These are phyloP conservation scores for Emiliania huxleyi DNA, from an alignment of 78 protist genomes.

Conservation along the genomic window DNA sequence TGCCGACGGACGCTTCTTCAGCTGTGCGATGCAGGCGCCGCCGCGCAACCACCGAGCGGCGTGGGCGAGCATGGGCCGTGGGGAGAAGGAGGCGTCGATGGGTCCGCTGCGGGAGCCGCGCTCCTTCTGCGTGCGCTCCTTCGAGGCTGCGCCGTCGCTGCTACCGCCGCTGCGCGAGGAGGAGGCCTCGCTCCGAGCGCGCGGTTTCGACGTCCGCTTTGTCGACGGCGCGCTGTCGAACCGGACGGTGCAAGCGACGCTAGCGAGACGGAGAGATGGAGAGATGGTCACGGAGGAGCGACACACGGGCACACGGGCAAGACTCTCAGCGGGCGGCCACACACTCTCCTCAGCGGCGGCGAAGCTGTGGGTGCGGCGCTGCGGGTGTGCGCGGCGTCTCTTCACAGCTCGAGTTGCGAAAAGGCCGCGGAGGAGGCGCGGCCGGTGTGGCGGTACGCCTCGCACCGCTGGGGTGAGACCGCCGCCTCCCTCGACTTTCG, in stretches of 20 bases:
- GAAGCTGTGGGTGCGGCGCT: too few species aligned
- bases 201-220: not conserved
- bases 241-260: too few species aligned
- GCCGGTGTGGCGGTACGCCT: not conserved
- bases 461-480: not conserved
- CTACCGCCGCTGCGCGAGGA: not conserved
- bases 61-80: not conserved
- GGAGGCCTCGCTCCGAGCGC: not conserved
- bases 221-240: not conserved
- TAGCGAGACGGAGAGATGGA: too few species aligned
- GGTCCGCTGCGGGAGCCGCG: not conserved
- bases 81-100: not conserved
- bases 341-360: too few species aligned
- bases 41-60: not conserved
- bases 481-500: not conserved
- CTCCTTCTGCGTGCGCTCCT: not conserved
- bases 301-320: too few species aligned
- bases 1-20: not conserved
- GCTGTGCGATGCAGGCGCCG: not conserved
- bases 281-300: too few species aligned
- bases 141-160: not conserved
- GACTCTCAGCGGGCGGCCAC: too few species aligned
- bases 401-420: too few species aligned
- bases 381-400: too few species aligned
- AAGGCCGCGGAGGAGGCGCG: not conserved